These are phyloP conservation scores for Aspergillus sclerotioniger DNA, from an alignment of 495 filamentous ascomycete species.

Conservation along the genomic window DNA sequence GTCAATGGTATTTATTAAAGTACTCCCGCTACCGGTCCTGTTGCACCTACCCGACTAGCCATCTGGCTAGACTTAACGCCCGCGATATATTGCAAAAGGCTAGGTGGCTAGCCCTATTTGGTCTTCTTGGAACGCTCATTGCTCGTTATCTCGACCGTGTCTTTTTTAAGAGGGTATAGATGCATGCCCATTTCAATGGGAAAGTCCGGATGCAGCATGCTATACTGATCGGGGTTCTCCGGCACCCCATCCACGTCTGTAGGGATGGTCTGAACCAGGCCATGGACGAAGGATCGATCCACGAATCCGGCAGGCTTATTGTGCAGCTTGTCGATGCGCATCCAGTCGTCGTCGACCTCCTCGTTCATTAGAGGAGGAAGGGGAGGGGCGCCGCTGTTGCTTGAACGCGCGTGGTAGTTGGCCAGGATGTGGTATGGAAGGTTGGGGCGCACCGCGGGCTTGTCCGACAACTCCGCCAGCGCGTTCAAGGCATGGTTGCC, in stretches of 20 bases:
- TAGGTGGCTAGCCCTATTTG: constrained; percentile 9
- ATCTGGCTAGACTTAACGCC: constrained; percentile 3
- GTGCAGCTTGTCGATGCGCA: constrained; percentile 51
- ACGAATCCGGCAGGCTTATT: constrained; percentile 36
- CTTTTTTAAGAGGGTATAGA: constrained; percentile 28
- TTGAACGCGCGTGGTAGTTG: constrained; percentile 46
- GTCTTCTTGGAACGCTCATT: constrained; percentile 21
- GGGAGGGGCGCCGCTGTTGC: constrained; percentile 46
- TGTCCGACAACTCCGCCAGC: constrained; percentile 62
- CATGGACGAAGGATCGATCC: constrained; percentile 37
- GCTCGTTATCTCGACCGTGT: constrained; percentile 6
- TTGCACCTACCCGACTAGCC: not conserved
- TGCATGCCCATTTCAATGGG: constrained; percentile 36
- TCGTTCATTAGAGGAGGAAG: constrained; percentile 54
- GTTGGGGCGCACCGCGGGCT: constrained; percentile 60
- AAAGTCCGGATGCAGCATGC: constrained; percentile 44
- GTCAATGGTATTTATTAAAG: not conserved
- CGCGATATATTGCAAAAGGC: constrained; percentile 9
- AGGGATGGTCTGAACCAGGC: constrained; percentile 32
- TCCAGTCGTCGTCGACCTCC: constrained; percentile 58
- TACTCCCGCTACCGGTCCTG: not conserved
- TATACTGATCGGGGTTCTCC: constrained; percentile 36
- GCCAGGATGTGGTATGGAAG: constrained; percentile 58
- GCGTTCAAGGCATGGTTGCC: constrained; percentile 57
- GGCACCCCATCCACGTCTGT: constrained; percentile 34